These are phyloP conservation scores for Exophiala sp. DNA, from an alignment of 2,329 filamentous ascomycete species.

Conservation along the genomic window DNA sequence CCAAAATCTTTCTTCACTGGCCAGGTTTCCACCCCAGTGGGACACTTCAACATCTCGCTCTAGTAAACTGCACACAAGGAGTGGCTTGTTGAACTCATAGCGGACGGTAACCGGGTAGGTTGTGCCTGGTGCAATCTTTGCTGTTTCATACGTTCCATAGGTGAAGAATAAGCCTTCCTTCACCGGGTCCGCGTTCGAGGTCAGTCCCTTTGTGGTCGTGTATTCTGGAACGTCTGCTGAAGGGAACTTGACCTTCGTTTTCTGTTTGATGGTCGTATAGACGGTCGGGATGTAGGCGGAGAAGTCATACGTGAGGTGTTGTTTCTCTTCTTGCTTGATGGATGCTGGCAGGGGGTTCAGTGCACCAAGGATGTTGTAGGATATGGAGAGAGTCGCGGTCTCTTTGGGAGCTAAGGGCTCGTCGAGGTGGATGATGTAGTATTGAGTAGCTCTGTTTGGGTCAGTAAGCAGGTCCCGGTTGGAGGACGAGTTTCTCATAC, in stretches of 20 bases:
- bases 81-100: conserved; percentile 92
- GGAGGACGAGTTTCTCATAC: conserved; percentile 49
- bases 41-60: conserved; percentile 93
- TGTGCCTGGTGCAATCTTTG: conserved; percentile 71
- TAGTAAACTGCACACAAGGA: conserved; percentile 72
- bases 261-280: conserved; percentile 86
- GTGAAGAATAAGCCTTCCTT: conserved; percentile 82
- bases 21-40: conserved; percentile 96
- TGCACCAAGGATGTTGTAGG: conserved; percentile 76
- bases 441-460: conserved; percentile 63
- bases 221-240: conserved; percentile 77
- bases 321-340: conserved; percentile 79
- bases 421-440: conserved; percentile 78
- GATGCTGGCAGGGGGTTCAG: conserved; percentile 74
- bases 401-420: conserved; percentile 69
- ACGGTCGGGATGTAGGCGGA: conserved; percentile 79
- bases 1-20: conserved; percentile 90
- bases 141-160: conserved; percentile 78
- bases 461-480: conserved; percentile 30
- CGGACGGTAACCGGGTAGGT: conserved; percentile 70
- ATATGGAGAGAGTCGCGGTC: conserved; percentile 83
- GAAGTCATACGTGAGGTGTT: conserved; percentile 83
- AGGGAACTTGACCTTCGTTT: conserved; percentile 92
- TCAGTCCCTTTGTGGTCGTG: conserved; percentile 63
- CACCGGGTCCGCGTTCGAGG: conserved; percentile 64